Conservation (phyloP, 176 grass and related monocot species). For the Avena sativa region DNA sequence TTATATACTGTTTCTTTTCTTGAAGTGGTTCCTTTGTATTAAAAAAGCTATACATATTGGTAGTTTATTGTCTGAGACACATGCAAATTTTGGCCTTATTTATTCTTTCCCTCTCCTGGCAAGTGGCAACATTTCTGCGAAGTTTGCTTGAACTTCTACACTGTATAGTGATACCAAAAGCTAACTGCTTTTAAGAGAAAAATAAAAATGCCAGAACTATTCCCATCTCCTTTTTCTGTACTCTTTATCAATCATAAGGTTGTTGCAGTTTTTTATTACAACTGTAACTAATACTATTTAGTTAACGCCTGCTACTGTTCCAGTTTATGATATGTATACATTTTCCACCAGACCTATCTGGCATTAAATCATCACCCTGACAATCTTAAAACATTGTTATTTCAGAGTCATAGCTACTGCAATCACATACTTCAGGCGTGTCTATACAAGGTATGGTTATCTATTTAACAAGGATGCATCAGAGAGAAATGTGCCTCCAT, state of each 20-base stretch:
- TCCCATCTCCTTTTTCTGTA: neutral
- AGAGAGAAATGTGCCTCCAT: neutral
- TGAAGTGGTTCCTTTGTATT: neutral
- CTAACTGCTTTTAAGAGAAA: neutral
- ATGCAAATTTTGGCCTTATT: neutral
- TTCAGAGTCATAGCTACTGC: slow-evolving; percentile 98
- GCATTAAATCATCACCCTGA: slow-evolving; percentile 16
- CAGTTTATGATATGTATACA: slow-evolving; percentile 3
- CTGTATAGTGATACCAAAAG: neutral
- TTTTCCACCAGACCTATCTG: slow-evolving; percentile 12
- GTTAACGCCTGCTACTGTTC: neutral
- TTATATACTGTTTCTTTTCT: neutral
- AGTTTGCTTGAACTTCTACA: neutral
- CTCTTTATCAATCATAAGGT: slow-evolving; percentile 11
- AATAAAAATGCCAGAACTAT: neutral
- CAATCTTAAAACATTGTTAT: slow-evolving; percentile 41
- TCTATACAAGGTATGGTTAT: slow-evolving; percentile 89
- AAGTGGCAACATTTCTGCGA: neutral
- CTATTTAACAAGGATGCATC: slow-evolving; percentile 21
- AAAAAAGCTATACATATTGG: neutral
- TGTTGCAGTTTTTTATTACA: neutral
- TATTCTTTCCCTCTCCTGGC: neutral
- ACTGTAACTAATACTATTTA: neutral
- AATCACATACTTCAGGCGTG: slow-evolving; percentile 91
- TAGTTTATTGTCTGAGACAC: neutral